Conservation (phyloP, 73 alveolate genomes). For the Blepharisma japonicum region DNA sequence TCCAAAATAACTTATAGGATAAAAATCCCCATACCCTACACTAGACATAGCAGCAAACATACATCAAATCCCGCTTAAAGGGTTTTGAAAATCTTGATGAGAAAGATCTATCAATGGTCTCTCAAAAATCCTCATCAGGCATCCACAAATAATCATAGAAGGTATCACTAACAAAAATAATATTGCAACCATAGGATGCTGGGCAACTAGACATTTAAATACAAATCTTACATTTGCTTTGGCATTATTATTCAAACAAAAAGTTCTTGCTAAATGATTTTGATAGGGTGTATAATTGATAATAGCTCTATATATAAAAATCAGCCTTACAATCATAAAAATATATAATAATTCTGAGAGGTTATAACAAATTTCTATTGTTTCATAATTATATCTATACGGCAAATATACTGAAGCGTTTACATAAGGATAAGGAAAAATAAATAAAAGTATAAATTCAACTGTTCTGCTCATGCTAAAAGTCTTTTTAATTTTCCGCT, state of each 20-base stretch:
- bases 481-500: neutral
- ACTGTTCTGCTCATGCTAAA: neutral
- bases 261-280: neutral
- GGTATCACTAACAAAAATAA: neutral
- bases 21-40: slow-evolving; percentile 19
- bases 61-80: neutral
- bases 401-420: neutral
- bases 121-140: neutral
- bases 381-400: neutral
- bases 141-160: neutral
- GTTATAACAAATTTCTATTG: neutral
- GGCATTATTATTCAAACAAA: neutral
- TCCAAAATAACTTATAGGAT: slow-evolving; percentile 15
- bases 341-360: slow-evolving; percentile 7
- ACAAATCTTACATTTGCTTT: neutral
- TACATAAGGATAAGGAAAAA: slow-evolving; percentile 12
- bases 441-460: neutral
- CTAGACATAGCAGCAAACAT: neutral
- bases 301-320: neutral
- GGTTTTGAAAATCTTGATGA: neutral
- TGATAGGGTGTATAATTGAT: slow-evolving; percentile 3
- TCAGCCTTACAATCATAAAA: neutral
- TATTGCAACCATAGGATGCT: neutral
- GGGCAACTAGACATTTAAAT: slow-evolving; percentile 7
- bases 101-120: neutral